These are phyloP conservation scores for Geotrichum histeridarum DNA, from an alignment of 1,139 yeast genomes.

Conservation along the genomic window DNA sequence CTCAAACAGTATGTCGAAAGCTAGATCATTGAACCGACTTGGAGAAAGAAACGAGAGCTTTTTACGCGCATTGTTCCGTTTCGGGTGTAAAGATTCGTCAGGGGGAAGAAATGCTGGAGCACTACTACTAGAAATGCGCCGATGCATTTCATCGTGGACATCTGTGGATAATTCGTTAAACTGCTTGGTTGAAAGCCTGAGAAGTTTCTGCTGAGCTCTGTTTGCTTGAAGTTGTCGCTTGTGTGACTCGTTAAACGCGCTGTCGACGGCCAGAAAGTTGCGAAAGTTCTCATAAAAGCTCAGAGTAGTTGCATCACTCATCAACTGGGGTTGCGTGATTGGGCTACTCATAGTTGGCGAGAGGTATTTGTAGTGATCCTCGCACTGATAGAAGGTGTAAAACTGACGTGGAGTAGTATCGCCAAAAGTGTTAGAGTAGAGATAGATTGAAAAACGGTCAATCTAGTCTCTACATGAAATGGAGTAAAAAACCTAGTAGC, in stretches of 20 bases:
- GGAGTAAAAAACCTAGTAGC: too few species aligned
- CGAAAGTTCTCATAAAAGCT: constrained; percentile 15
- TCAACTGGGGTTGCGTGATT: neutral
- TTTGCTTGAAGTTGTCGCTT: constrained; percentile 34
- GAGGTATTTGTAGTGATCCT: too few species aligned
- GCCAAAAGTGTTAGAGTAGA: too few species aligned
- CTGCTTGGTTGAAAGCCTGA: constrained; percentile 76
- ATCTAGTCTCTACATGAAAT: too few species aligned
- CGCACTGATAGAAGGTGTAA: too few species aligned
- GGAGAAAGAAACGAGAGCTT: constrained; percentile 83
- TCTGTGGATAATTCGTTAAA: constrained; percentile 86
- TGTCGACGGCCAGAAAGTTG: constrained; percentile 16
- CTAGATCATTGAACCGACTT: constrained; percentile 79
- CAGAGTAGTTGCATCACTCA: neutral
- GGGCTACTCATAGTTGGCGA: neutral
- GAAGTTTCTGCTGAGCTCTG: constrained; percentile 78
- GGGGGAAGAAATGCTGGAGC: constrained; percentile 48
- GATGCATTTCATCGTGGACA: constrained; percentile 81
- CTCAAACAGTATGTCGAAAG: constrained; percentile 82
- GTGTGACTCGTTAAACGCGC: constrained; percentile 18
- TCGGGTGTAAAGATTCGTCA: constrained; percentile 75
- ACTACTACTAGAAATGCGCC: constrained; percentile 59
- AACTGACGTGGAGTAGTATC: too few species aligned
- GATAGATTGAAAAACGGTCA: too few species aligned
- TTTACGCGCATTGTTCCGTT: constrained; percentile 92